Conservation (phyloP, 2,329 filamentous ascomycete species). For the Chrysoporthe deuterocubensis region DNA sequence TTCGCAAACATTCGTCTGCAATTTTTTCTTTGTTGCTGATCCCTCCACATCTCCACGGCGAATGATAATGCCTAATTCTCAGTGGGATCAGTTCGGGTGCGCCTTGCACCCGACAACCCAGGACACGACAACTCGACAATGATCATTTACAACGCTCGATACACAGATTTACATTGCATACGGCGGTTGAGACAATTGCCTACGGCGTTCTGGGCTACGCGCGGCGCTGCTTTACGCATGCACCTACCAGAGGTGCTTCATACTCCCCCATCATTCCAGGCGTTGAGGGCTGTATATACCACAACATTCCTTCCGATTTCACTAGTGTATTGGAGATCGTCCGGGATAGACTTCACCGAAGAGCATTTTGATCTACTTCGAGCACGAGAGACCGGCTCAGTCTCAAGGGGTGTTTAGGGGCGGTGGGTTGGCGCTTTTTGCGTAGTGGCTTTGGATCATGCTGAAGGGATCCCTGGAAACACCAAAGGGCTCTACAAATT, state of each 20-base stretch:
- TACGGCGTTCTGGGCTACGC: constrained; percentile 25
- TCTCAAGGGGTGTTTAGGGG: background rate
- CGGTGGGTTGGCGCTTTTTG: constrained; percentile 12
- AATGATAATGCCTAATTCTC: constrained; percentile 29
- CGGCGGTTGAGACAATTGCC: constrained; percentile 24
- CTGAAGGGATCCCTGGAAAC: constrained; percentile 7
- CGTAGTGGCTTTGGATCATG: constrained; percentile 17
- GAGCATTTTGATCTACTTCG: constrained; percentile 14
- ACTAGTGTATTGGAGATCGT: constrained; percentile 13
- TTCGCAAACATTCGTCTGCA: constrained; percentile 2
- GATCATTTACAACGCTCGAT: constrained; percentile 23
- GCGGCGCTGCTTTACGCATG: constrained; percentile 10
- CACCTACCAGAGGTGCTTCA: constrained; percentile 12
- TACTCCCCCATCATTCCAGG: constrained; percentile 10
- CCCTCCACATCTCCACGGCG: constrained; percentile 13
- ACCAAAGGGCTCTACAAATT: background rate
- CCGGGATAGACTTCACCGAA: constrained; percentile 22
- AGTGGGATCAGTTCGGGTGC: constrained; percentile 3
- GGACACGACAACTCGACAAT: constrained; percentile 21
- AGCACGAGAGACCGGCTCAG: constrained; percentile 8
- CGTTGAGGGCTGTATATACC: constrained; percentile 22
- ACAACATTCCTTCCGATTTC: constrained; percentile 19
- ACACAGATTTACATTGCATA: constrained; percentile 26
- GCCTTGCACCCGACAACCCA: background rate
- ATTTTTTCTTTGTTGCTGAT: background rate